Evolutionary conservation across 179 eudicot species (phyloP).

Genomic region (Patellifolia procumbens): DNA sequence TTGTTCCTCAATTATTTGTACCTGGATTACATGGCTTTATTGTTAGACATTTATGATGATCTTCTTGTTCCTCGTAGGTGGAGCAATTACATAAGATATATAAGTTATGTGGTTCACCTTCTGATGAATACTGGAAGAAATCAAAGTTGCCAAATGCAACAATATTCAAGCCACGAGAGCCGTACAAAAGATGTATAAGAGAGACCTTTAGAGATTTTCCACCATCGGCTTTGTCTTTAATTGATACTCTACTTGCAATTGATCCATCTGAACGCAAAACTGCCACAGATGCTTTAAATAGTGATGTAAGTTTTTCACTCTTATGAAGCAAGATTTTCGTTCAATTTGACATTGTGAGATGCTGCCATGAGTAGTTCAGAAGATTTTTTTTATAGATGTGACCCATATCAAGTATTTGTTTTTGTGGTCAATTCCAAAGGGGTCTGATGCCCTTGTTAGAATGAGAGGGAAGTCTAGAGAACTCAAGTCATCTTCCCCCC

Average conservation of each 20-base stretch:
- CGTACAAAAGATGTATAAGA: constrained; percentile 71
- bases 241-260: constrained; percentile 80
- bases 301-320: constrained; percentile 61
- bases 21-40: constrained; percentile 3
- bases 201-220: constrained; percentile 78
- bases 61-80: constrained; percentile 43
- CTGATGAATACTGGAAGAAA: constrained; percentile 92
- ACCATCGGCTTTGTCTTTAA: constrained; percentile 61
- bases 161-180: constrained; percentile 75
- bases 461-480: background rate
- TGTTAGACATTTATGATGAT: constrained; percentile 2
- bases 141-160: constrained; percentile 86
- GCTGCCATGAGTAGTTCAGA: background rate
- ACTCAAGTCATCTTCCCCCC: background rate
- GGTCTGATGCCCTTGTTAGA: background rate
- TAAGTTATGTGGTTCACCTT: constrained; percentile 90
- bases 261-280: constrained; percentile 83
- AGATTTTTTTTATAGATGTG: background rate
- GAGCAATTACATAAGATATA: constrained; percentile 88
- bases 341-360: background rate
- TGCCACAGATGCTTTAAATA: constrained; percentile 77
- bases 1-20: background rate
- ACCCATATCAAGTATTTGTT: background rate
- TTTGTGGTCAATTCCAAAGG: background rate
- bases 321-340: background rate